Conservation (phyloP, 192 early-diverging fungal genomes). For the Backusella morwellensis region DNA sequence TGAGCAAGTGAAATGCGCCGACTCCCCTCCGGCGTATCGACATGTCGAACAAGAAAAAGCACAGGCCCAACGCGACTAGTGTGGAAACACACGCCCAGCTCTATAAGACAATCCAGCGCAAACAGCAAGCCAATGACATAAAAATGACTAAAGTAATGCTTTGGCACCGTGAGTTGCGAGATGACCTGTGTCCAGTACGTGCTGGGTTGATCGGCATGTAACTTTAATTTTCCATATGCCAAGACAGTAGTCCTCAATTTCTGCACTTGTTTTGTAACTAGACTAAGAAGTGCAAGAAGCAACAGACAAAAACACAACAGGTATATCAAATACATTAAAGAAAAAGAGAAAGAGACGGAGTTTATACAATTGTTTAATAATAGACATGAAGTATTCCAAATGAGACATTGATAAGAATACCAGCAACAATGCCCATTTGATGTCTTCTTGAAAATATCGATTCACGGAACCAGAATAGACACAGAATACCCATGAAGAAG, state of each 20-base stretch:
- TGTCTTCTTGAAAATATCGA: slow-evolving; percentile 48
- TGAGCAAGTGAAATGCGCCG: background rate
- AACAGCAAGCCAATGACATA: slow-evolving; percentile 44
- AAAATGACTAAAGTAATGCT: slow-evolving; percentile 53
- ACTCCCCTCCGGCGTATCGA: slow-evolving; percentile 6
- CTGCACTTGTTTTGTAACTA: slow-evolving; percentile 21
- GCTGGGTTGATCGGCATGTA: slow-evolving; percentile 13
- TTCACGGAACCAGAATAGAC: slow-evolving; percentile 54
- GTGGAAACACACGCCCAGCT: slow-evolving; percentile 13
- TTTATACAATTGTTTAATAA: slow-evolving; percentile 27
- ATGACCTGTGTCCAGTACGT: slow-evolving; percentile 7
- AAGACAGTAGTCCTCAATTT: slow-evolving; percentile 25
- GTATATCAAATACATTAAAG: slow-evolving; percentile 24
- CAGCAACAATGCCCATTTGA: slow-evolving; percentile 54
- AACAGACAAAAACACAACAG: slow-evolving; percentile 18
- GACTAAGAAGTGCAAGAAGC: background rate
- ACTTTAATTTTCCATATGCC: slow-evolving; percentile 35
- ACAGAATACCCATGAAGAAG: slow-evolving; percentile 54
- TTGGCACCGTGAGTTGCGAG: slow-evolving; percentile 38
- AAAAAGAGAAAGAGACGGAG: background rate
- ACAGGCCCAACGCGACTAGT: background rate
- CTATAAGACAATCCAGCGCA: slow-evolving; percentile 19
- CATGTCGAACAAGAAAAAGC: background rate
- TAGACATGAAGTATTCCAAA: slow-evolving; percentile 52
- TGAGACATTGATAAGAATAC: slow-evolving; percentile 50